Percentiles rank a stretch among this genome's conserved stretches.
Evolutionary conservation across 495 filamentous ascomycete species (phyloP).

Genomic region (Aspergillus haitiensis): DNA sequence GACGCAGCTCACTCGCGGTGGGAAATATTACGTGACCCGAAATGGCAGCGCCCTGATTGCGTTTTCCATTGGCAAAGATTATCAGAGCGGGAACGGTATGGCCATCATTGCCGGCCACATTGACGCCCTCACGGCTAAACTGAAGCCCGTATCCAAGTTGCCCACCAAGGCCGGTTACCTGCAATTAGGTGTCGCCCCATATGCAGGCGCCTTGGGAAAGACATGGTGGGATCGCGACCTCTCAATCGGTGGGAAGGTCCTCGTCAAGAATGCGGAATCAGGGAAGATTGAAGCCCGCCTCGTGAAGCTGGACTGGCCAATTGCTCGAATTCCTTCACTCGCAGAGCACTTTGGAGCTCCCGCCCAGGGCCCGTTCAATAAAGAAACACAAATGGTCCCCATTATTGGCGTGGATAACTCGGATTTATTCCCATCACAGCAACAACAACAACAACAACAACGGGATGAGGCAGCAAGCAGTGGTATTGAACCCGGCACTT

Average conservation of each 20-base stretch:
- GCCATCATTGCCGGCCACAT: slow-evolving; percentile 84
- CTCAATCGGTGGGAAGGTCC: slow-evolving; percentile 81
- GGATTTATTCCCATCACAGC: slow-evolving; percentile 43
- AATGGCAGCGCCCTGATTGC: slow-evolving; percentile 86
- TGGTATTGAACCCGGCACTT: slow-evolving; percentile 54
- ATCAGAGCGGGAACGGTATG: slow-evolving; percentile 82
- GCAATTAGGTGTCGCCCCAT: slow-evolving; percentile 91
- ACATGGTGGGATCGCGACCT: slow-evolving; percentile 98
- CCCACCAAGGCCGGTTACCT: slow-evolving; percentile 76
- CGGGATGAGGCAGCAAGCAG: slow-evolving; percentile 13
- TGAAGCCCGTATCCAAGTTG: slow-evolving; percentile 88
- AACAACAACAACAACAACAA: slow-evolving; percentile 17
- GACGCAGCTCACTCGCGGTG: slow-evolving; percentile 69
- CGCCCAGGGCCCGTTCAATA: slow-evolving; percentile 75
- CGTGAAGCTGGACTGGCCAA: slow-evolving; percentile 89
- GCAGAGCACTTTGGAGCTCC: slow-evolving; percentile 90
- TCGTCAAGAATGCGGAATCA: slow-evolving; percentile 68
- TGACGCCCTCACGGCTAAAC: slow-evolving; percentile 81
- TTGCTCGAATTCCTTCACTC: slow-evolving; percentile 88
- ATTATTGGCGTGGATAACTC: slow-evolving; percentile 87
- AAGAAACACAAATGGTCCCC: slow-evolving; percentile 91
- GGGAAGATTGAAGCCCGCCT: slow-evolving; percentile 82
- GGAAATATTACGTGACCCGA: slow-evolving; percentile 84
- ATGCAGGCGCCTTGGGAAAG: slow-evolving; percentile 78
- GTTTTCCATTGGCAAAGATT: slow-evolving; percentile 80